Percentiles rank a stretch among this genome's conserved stretches.
These are phyloP conservation scores for Amphibolis antarctica DNA, from an alignment of 106 monocot species.

Conservation along the genomic window DNA sequence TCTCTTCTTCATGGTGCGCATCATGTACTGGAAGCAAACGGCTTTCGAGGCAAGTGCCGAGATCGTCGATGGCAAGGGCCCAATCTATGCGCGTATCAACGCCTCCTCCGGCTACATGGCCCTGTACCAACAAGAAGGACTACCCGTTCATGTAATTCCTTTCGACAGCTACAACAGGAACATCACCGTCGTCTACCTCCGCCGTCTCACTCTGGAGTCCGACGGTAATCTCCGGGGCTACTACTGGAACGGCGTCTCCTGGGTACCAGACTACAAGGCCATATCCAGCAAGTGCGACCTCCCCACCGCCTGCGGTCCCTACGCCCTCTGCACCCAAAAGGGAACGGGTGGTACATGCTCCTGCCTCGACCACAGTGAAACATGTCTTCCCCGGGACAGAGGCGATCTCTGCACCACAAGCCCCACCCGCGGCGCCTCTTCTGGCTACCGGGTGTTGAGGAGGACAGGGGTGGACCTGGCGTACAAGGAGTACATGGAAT, in stretches of 20 bases:
- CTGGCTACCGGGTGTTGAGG: conserved; percentile 36
- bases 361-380: conserved; percentile 2
- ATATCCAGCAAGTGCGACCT: conserved; percentile 13
- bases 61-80: conserved; percentile 33
- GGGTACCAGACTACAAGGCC: conserved; percentile 13
- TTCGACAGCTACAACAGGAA: conserved; percentile 59
- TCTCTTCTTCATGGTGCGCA: conserved; percentile 14
- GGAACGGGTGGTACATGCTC: conserved; percentile 1
- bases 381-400: background rate
- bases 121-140: conserved; percentile 56
- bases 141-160: conserved; percentile 42
- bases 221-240: conserved; percentile 57
- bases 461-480: conserved; percentile 56
- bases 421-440: background rate
- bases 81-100: conserved; percentile 48
- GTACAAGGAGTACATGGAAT: conserved; percentile 48
- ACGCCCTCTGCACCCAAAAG: conserved; percentile 9
- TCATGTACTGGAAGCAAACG: conserved; percentile 61
- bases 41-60: conserved; percentile 43
- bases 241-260: conserved; percentile 17
- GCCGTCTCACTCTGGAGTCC: conserved; percentile 60
- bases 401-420: conserved; percentile 1
- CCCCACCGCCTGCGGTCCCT: conserved; percentile 19
- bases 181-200: conserved; percentile 18
- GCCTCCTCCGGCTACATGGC: conserved; percentile 48